A percentile compares a stretch with the other conserved stretches of the same genome.
phyloP scores from a whole-genome alignment of 2,329 filamentous ascomycete species.

The Epichloe amarillans region DNA sequence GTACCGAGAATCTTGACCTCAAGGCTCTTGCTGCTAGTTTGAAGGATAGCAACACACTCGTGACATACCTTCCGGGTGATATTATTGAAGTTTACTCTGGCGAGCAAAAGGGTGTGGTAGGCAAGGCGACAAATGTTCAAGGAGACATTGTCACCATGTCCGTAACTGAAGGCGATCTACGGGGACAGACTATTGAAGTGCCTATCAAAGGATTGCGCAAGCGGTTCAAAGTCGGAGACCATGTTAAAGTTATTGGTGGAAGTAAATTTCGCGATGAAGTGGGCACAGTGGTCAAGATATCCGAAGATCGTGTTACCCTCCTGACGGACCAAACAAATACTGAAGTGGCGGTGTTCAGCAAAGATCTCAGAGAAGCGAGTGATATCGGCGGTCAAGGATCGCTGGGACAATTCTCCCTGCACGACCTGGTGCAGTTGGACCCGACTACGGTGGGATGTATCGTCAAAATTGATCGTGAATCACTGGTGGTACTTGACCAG shows the following conservation, averaged over 20 bases:
- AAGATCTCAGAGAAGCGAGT: slow-evolving; percentile 83
- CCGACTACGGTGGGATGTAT: slow-evolving; percentile 85
- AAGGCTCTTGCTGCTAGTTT: slow-evolving; percentile 81
- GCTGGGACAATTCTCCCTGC: slow-evolving; percentile 79
- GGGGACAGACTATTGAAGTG: slow-evolving; percentile 78
- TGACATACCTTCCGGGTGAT: slow-evolving; percentile 83
- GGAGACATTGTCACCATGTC: slow-evolving; percentile 84
- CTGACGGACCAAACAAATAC: slow-evolving; percentile 85
- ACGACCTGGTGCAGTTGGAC: slow-evolving; percentile 89
- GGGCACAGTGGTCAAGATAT: slow-evolving; percentile 91
- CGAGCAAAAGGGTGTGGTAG: slow-evolving; percentile 83
- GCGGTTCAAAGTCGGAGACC: slow-evolving; percentile 83
- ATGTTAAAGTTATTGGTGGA: slow-evolving; percentile 96
- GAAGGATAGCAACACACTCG: slow-evolving; percentile 68
- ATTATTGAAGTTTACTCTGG: slow-evolving; percentile 94
- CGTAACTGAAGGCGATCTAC: slow-evolving; percentile 70
- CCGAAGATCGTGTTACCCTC: slow-evolving; percentile 82
- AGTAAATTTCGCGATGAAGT: slow-evolving; percentile 92
- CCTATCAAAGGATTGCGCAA: slow-evolving; percentile 88
- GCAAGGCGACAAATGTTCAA: slow-evolving; percentile 73
- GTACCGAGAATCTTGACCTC: slow-evolving; percentile 85
- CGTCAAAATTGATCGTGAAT: slow-evolving; percentile 90
- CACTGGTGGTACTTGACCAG: slow-evolving; percentile 79
- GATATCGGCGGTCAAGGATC: slow-evolving; percentile 79
- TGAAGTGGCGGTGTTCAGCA: slow-evolving; percentile 96